Percentiles rank a stretch among this genome's conserved stretches.
These are phyloP conservation scores for Pugionium dolabratum DNA, from an alignment of 345 rosid species.

Conservation along the genomic window DNA sequence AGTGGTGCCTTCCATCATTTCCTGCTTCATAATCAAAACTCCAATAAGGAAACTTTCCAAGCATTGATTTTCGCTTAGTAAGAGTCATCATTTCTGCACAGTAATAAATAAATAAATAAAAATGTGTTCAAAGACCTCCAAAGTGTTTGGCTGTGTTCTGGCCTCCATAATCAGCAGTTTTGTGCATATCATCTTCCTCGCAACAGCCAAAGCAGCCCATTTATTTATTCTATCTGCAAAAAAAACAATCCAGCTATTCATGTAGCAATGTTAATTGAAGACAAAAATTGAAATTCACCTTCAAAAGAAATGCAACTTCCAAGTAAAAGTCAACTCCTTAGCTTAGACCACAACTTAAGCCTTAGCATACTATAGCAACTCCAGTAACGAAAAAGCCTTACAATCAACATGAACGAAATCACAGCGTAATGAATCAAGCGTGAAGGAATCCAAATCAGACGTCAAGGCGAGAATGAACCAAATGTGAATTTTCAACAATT, in stretches of 20 bases:
- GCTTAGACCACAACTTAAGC: not conserved
- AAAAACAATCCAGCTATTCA: no score
- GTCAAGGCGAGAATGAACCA: not conserved
- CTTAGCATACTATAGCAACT: no score
- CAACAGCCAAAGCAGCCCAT: slow-evolving; percentile 94
- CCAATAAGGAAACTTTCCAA: not conserved
- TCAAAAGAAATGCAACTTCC: no score
- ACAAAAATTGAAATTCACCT: not conserved
- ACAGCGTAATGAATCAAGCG: no score
- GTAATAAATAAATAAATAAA: no score
- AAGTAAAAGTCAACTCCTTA: not conserved
- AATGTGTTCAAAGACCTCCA: slow-evolving; percentile 49
- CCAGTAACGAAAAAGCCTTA: not conserved
- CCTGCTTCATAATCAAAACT: slow-evolving; percentile 38
- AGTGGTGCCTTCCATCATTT: slow-evolving; percentile 46
- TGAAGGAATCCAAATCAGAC: slow-evolving; percentile 1
- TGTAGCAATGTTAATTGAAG: not conserved
- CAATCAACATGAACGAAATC: not conserved
- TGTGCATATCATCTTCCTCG: slow-evolving; percentile 66
- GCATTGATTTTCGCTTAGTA: not conserved
- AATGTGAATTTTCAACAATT: not conserved
- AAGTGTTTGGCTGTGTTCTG: slow-evolving; percentile 56
- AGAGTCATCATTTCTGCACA: slow-evolving; percentile 1
- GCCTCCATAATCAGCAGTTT: slow-evolving; percentile 68
- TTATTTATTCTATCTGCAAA: slow-evolving; percentile 34